Conservation (phyloP, 441 rosid genomes). For the Biscutella laevigata region DNA sequence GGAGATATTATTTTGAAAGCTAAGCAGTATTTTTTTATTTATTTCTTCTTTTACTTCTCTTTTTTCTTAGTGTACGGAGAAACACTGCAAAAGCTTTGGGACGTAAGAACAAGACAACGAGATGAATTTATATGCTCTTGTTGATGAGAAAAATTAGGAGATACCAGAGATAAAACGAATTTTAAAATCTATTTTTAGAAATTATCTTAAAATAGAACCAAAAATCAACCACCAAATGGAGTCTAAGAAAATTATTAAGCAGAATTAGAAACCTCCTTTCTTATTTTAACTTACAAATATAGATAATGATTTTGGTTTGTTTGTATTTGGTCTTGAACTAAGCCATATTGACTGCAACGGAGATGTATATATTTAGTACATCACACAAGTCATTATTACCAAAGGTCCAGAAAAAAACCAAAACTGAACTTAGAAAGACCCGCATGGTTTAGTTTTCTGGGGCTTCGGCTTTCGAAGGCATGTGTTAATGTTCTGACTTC, state of each 20-base stretch:
- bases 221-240: background rate
- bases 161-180: conserved; percentile 2
- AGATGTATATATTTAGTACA: background rate
- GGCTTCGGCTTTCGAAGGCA: background rate
- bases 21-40: conserved; percentile 13
- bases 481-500: conserved; percentile 3
- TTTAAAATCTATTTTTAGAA: conserved; percentile 4
- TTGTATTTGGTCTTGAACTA: background rate
- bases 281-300: too few relatives aligned
- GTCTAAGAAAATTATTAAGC: background rate
- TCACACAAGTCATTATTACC: background rate
- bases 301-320: background rate
- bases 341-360: background rate
- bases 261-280: background rate
- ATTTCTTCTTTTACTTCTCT: background rate
- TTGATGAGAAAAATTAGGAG: conserved; percentile 14
- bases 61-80: background rate
- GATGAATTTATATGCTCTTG: conserved; percentile 15
- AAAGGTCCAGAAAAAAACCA: conserved; percentile 5
- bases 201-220: background rate
- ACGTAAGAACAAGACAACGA: background rate
- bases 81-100: conserved; percentile 26
- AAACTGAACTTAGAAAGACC: conserved; percentile 1
- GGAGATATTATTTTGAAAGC: conserved; percentile 10
- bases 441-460: background rate